A percentile compares a stretch with the other conserved stretches of the same genome.
Evolutionary conservation across 2,329 filamentous ascomycete genomes (phyloP).

Genomic region (Fusarium floridanum): DNA sequence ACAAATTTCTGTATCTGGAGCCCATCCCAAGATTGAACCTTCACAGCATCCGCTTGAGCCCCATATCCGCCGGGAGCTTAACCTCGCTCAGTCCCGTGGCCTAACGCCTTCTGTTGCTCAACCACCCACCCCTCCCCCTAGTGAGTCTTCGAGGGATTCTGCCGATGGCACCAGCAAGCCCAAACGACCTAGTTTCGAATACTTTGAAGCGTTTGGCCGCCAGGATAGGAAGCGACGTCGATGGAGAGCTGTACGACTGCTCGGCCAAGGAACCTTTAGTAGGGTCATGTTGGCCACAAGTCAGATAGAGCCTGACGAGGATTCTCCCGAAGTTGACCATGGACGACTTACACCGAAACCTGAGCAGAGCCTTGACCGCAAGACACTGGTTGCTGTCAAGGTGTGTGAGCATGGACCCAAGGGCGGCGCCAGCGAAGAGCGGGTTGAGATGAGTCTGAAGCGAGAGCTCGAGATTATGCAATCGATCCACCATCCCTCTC

Average conservation of each 20-base stretch:
- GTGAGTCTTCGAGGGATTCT: conserved; percentile 72
- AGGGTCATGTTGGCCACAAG: conserved; percentile 92
- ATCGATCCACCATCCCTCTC: conserved; percentile 86
- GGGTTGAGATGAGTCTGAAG: conserved; percentile 93
- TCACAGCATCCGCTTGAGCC: conserved; percentile 54
- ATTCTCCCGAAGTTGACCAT: conserved; percentile 54
- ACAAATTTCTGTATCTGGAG: conserved; percentile 78
- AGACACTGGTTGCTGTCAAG: conserved; percentile 92
- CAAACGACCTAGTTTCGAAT: conserved; percentile 64
- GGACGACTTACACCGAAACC: conserved; percentile 48
- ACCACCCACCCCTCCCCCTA: conserved; percentile 85
- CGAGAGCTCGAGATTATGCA: conserved; percentile 96
- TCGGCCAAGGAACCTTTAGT: conserved; percentile 96
- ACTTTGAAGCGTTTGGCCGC: conserved; percentile 77
- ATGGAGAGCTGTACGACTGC: conserved; percentile 83
- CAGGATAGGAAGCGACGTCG: conserved; percentile 77
- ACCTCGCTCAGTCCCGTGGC: conserved; percentile 83
- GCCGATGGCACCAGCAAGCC: conserved; percentile 57
- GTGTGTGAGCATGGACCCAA: conserved; percentile 95
- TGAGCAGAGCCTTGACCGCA: conserved; percentile 65
- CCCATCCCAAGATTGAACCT: conserved; percentile 60
- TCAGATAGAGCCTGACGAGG: conserved; percentile 69
- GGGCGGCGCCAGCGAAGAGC: conserved; percentile 91
- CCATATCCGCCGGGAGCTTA: conserved; percentile 78
- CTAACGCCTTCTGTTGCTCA: conserved; percentile 71